Conservation (phyloP, 495 filamentous ascomycete species). For the Penicillium malachiteum region DNA sequence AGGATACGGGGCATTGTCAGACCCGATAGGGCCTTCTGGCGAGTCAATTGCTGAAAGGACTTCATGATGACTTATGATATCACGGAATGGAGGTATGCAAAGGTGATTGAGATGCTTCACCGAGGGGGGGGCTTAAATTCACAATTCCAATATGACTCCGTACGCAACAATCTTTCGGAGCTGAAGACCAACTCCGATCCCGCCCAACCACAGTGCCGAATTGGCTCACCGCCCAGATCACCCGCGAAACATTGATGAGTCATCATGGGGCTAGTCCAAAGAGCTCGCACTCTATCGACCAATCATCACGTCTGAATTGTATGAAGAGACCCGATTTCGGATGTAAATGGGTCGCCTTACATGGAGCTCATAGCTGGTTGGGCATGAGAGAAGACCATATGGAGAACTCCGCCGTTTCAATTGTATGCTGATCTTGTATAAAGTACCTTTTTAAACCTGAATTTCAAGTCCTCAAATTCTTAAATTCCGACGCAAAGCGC, state of each 20-base stretch:
- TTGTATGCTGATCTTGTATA: background rate
- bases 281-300: background rate
- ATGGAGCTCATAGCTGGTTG: background rate
- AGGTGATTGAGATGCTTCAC: slow-evolving; percentile 9
- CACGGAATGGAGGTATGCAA: slow-evolving; percentile 1
- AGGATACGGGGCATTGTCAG: slow-evolving; percentile 27
- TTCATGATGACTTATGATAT: slow-evolving; percentile 32
- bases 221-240: slow-evolving; percentile 21
- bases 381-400: background rate
- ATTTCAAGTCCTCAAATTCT: background rate
- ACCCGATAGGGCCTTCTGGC: slow-evolving; percentile 33
- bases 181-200: slow-evolving; percentile 31
- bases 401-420: background rate
- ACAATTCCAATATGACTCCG: slow-evolving; percentile 22
- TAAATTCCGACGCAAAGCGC: slow-evolving; percentile 13
- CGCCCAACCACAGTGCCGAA: slow-evolving; percentile 2
- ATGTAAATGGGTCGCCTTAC: slow-evolving; percentile 3
- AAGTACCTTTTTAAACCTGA: background rate
- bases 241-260: background rate
- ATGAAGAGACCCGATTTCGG: slow-evolving; percentile 20
- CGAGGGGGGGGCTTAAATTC: slow-evolving; percentile 23
- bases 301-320: slow-evolving; percentile 12
- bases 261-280: background rate
- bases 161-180: slow-evolving; percentile 29
- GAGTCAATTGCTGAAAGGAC: slow-evolving; percentile 41